phyloP scores from a whole-genome alignment of 176 grass and related monocot species.

The Juncus inflexus region DNA sequence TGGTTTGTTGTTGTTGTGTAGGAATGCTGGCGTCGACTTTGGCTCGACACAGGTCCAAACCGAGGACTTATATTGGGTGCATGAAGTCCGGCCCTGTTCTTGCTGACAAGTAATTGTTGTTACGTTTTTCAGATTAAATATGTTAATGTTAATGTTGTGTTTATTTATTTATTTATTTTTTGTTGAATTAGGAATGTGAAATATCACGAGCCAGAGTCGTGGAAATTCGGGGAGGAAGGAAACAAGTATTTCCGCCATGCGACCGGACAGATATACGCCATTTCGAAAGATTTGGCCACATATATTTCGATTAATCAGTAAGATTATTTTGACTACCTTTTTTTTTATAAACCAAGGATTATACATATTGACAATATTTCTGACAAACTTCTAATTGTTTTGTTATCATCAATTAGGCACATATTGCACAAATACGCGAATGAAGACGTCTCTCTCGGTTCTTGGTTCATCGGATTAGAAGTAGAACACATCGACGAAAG shows the following conservation, averaged over 20 bases:
- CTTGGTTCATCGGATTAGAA: slow-evolving; percentile 93
- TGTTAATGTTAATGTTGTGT: neutral
- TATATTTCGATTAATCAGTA: slow-evolving; percentile 97
- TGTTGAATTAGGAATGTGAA: slow-evolving; percentile 49
- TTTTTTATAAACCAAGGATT: neutral
- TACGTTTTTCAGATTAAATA: neutral
- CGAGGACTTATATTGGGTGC: slow-evolving; percentile 91
- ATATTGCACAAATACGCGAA: slow-evolving; percentile 92
- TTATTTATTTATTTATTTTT: slow-evolving; percentile 3
- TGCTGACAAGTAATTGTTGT: slow-evolving; percentile 59
- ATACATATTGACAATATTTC: neutral
- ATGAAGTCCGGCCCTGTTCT: slow-evolving; percentile 98
- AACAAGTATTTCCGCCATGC: slow-evolving; percentile 92
- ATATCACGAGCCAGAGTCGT: slow-evolving; percentile 89
- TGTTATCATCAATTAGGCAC: slow-evolving; percentile 34
- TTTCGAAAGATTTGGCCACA: slow-evolving; percentile 86
- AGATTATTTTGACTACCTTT: slow-evolving; percentile 16
- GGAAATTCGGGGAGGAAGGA: slow-evolving; percentile 95
- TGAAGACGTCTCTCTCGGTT: slow-evolving; percentile 73
- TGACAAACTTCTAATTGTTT: neutral
- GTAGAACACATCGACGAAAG: slow-evolving; percentile 86
- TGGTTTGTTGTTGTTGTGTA: slow-evolving; percentile 26
- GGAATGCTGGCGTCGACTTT: slow-evolving; percentile 78
- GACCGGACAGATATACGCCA: slow-evolving; percentile 72
- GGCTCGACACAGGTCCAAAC: slow-evolving; percentile 72